Conservation (phyloP, 2,329 filamentous ascomycete species). For the Penicillium sp. region DNA sequence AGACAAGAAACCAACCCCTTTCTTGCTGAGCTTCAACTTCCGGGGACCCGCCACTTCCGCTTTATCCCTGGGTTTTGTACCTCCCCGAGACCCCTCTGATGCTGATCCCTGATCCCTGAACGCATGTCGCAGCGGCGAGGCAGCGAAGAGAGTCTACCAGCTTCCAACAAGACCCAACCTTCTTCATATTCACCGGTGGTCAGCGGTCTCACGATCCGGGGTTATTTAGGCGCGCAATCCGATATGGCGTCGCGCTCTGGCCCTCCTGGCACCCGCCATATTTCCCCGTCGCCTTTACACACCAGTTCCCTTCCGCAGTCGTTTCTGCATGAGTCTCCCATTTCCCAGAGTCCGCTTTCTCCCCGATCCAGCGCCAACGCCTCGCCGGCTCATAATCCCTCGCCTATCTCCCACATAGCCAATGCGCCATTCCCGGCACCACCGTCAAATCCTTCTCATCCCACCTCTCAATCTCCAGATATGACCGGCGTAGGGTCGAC, state of each 20-base stretch:
- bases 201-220: constrained; percentile 32
- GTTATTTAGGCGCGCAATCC: constrained; percentile 31
- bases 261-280: constrained; percentile 25
- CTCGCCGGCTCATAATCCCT: constrained; percentile 20
- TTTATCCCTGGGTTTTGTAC: constrained; percentile 4
- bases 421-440: constrained; percentile 30
- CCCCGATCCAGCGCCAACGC: constrained; percentile 21
- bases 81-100: constrained; percentile 17
- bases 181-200: constrained; percentile 12
- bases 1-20: constrained; percentile 8
- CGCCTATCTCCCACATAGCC: constrained; percentile 21
- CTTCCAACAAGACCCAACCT: constrained; percentile 12
- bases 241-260: constrained; percentile 23
- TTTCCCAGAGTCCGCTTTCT: constrained; percentile 26
- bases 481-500: constrained; percentile 13
- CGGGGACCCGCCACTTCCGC: constrained; percentile 15
- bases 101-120: constrained; percentile 19
- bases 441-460: constrained; percentile 21
- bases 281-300: constrained; percentile 28
- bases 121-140: constrained; percentile 37
- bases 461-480: constrained; percentile 16
- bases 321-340: constrained; percentile 15
- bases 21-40: constrained; percentile 15
- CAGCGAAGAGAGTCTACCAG: constrained; percentile 20
- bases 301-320: constrained; percentile 25